phyloP scores from a whole-genome alignment of 495 filamentous ascomycete species.

The Terfezia boudieri region DNA sequence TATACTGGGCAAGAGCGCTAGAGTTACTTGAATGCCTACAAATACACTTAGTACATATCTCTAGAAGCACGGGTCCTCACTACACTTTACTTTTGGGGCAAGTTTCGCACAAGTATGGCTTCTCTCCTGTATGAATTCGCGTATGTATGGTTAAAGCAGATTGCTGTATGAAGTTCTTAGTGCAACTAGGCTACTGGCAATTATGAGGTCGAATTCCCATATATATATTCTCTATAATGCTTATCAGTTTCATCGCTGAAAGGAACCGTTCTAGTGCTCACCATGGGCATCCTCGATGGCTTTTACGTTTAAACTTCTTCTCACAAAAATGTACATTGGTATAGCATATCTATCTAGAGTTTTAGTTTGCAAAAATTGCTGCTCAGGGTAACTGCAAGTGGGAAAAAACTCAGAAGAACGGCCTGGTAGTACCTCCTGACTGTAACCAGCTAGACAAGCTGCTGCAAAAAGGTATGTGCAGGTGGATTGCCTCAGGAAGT shows the following conservation, averaged over 20 bases:
- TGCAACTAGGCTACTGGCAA: conserved; percentile 72
- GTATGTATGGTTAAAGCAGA: conserved; percentile 89
- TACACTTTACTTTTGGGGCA: conserved; percentile 63
- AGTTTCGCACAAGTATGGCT: conserved; percentile 91
- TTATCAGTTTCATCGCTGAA: not conserved
- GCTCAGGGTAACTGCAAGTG: too few relatives aligned
- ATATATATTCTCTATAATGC: conserved; percentile 65
- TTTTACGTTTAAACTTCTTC: conserved; percentile 83
- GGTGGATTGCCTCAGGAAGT: too few relatives aligned
- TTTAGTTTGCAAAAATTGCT: too few relatives aligned
- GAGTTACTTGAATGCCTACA: conserved; percentile 95
- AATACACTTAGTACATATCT: not conserved
- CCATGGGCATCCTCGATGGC: conserved; percentile 88
- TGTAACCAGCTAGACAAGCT: too few relatives aligned
- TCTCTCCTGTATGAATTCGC: conserved; percentile 91
- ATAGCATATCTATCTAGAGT: too few relatives aligned
- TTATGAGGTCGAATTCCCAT: conserved; percentile 79
- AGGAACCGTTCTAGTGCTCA: conserved; percentile 25
- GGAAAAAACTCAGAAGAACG: too few relatives aligned
- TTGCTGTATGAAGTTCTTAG: conserved; percentile 92
- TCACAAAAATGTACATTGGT: too few relatives aligned
- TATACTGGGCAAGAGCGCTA: conserved; percentile 80
- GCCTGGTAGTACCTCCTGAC: too few relatives aligned
- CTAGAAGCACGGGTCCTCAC: too few relatives aligned
- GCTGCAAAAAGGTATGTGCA: too few relatives aligned